Conservation (phyloP, 306 rosid genomes). For the Senna siamea region DNA sequence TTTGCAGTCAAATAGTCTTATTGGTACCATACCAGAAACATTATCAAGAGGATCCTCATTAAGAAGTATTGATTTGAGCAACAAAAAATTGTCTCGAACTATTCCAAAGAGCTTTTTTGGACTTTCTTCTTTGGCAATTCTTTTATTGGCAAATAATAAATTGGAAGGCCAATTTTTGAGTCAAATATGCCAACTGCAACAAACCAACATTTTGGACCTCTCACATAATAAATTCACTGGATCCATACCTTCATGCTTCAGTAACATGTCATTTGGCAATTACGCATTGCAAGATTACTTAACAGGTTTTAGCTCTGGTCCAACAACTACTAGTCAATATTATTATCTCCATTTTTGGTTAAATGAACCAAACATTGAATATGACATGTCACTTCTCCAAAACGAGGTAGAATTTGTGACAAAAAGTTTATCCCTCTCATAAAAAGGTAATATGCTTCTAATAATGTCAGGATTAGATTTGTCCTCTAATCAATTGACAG, state of each 20-base stretch:
- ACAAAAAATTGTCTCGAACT: slow-evolving; percentile 6
- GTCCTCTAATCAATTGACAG: background rate
- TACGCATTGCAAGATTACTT: too few species aligned
- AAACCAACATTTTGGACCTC: background rate
- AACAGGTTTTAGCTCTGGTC: too few species aligned
- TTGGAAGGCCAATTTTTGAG: slow-evolving; percentile 1
- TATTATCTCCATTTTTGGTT: too few species aligned
- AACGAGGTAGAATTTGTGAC: slow-evolving; percentile 9
- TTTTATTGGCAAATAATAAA: slow-evolving; percentile 18
- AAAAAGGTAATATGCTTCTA: accelerated
- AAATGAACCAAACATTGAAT: too few species aligned
- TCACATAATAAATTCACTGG: slow-evolving; percentile 23
- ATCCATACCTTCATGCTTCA: background rate
- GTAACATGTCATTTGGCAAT: background rate
- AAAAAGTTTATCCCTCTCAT: background rate
- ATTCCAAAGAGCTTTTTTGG: slow-evolving; percentile 2
- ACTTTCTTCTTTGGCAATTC: background rate
- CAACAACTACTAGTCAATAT: too few species aligned
- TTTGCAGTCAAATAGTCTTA: slow-evolving; percentile 20
- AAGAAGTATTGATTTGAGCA: background rate
- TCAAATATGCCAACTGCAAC: background rate
- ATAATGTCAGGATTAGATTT: slow-evolving; percentile 30
- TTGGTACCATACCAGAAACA: background rate
- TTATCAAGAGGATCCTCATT: too few species aligned
- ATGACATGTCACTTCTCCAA: background rate